phyloP scores from a whole-genome alignment of 768 basidiomycete genomes.

The Mycena rebaudengoi region DNA sequence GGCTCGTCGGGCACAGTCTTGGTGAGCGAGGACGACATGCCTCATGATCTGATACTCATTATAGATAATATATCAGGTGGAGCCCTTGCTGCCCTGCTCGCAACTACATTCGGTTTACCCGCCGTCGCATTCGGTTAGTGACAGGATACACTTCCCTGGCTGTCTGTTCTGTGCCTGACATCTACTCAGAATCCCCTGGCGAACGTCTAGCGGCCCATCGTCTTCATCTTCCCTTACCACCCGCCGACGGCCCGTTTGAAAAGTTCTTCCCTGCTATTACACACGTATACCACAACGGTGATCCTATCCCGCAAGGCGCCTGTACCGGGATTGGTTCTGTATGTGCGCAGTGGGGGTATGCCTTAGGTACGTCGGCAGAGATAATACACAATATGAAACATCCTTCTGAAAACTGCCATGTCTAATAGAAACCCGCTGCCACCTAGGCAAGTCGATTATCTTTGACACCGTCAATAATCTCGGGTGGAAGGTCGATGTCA shows the following conservation, averaged over 20 bases:
- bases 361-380: no score
- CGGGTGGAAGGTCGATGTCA: constrained; percentile 83
- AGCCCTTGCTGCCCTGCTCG: constrained; percentile 86
- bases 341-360: constrained; percentile 88
- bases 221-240: constrained; percentile 87
- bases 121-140: constrained; percentile 80
- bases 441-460: constrained; percentile 86
- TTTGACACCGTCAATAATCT: constrained; percentile 89
- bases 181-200: constrained; percentile 66
- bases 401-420: no score
- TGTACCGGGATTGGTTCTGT: constrained; percentile 80
- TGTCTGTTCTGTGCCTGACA: no score
- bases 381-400: no score
- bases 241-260: constrained; percentile 41
- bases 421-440: constrained; percentile 87
- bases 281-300: constrained; percentile 91
- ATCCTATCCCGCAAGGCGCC: constrained; percentile 89
- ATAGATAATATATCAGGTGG: constrained; percentile 53
- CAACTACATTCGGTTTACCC: constrained; percentile 89
- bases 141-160: no score
- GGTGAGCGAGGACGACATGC: constrained; percentile 47
- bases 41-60: not conserved
- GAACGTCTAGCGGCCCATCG: constrained; percentile 78
- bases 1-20: constrained; percentile 90
- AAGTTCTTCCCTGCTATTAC: constrained; percentile 68